Evolutionary conservation across 1,139 yeast species (phyloP), one percentile per base, ranked within the genome.

Genomic region (Taphrina sp.): DNA sequence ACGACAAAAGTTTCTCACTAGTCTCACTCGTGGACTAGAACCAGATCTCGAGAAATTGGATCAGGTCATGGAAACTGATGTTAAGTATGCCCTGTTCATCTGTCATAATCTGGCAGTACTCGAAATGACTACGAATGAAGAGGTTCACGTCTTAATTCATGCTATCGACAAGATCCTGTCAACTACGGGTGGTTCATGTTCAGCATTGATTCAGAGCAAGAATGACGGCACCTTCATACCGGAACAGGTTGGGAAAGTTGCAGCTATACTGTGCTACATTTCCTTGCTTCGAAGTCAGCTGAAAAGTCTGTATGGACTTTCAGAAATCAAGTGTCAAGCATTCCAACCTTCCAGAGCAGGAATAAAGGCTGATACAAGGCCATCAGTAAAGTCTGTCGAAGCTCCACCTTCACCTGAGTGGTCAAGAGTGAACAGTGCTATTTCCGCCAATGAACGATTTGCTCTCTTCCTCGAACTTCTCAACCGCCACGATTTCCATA

Each of bases 1-100:
- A 0, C 73, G 76, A 53, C 76, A 74, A 61, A 80, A 76, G 64
- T 74, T 83, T 49, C 64, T 75, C 26, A 62, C 61, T 3, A 67
- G 70, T 1, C 49, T 76, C n/a, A 58, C 68, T 22, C 72, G 69
- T 52, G 66, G 74, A 0, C 58, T 76, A n/a, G 68, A 64, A 12
- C 65, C 71, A 69, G 65, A 66, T 33, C 37, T 69, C 16, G 61
- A 61, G 17, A 53, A 49, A 45, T 24, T 45, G 2, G 41, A 57
- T 4, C 61, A 59, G 23, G 52, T 55, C 10, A 36, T 56, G 1
- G 60, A 53, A 12, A 57, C 38, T 16, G 53, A 51, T 22, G 41
- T 31, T 22, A 35, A 26, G 22, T 56, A 47, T 39, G 53, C 56
- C 26, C 42, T 46, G 14, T 71, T 70, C 41, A 63, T 74, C 0